Base-by-base conservation (phyloP, 176 grass and related monocot species). In the Paspalum notatum region DNA sequence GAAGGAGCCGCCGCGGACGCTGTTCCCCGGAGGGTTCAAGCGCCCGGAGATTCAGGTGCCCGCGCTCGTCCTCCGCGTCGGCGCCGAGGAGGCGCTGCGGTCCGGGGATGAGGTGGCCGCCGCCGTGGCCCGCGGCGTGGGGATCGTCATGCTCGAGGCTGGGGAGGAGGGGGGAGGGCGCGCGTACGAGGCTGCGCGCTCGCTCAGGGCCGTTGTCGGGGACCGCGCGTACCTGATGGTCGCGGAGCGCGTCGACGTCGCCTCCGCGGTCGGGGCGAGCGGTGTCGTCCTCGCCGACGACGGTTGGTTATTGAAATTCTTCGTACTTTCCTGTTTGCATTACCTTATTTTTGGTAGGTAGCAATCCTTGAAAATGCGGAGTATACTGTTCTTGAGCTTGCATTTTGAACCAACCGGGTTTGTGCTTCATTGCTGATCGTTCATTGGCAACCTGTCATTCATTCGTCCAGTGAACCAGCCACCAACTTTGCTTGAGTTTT, bases 21-120 rank as follows among this genome's bases (percentile, higher is more conserved):
- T 95, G 25, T 99, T 99, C 63, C 92, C 96, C 0, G 90, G 96
- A 24, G 96, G 96, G 8, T 99, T 99, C 86, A 95, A 99, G 88
- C 90, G 96, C 3, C 88, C 88, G 63, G 92, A 99, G 92, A 83
- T 99, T 39, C 81, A 50, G 68, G 79, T 99, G 9, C 96, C 96
- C 1, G 87, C 96, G 11, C 86, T 99, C 61, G 80, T 93, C 22
- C 85, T 95, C 40, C 86, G 86, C 38, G 80, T 98, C 3, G 72
- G 65, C 53, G 86, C 83, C 27, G 83, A 84, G 52, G 92, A 99
- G 81, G 86, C 68, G 61, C 68, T 93, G 18, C 49, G 11, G 14
- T 70, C 82, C 58, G 89, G 66, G 51, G 81, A 60, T 5, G 82
- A 81, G 37, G 80, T 95, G 74, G 83, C 76, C 20, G 77, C 65